A percentile compares a stretch with the other conserved stretches of the same genome.
Conservation (phyloP, 371 early-diverging fungal species). For the Rhizopus arrhizus region DNA sequence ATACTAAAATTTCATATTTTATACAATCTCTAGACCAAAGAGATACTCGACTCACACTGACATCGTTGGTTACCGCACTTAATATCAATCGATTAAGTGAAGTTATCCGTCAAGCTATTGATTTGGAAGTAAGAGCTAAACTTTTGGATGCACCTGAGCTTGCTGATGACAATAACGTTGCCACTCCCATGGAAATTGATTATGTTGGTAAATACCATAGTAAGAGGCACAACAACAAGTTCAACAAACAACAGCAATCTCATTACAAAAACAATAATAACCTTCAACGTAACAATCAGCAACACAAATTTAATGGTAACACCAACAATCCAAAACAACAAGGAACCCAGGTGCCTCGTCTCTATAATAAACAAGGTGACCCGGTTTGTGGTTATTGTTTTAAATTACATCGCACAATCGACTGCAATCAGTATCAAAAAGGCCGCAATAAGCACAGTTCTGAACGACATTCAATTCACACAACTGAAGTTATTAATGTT, state of each 20-base stretch:
- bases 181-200: slow-evolving; percentile 15
- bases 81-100: background rate
- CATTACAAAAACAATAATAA: background rate
- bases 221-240: too few relatives aligned
- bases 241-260: background rate
- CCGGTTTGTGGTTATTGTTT: slow-evolving; percentile 11
- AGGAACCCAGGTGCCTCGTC: slow-evolving; percentile 4
- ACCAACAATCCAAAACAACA: too few relatives aligned
- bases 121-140: slow-evolving; percentile 2
- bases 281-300: background rate
- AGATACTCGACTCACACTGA: slow-evolving; percentile 5
- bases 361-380: slow-evolving; percentile 6
- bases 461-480: too few relatives aligned
- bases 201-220: too few relatives aligned
- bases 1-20: slow-evolving; percentile 8
- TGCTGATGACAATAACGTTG: background rate
- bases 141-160: background rate
- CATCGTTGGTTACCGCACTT: background rate
- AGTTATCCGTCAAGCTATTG: slow-evolving; percentile 10
- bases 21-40: slow-evolving; percentile 10
- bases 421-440: background rate
- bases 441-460: too few relatives aligned
- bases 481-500: background rate
- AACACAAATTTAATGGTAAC: too few relatives aligned
- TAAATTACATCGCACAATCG: slow-evolving; percentile 5